Evolutionary conservation across 2,329 filamentous ascomycete genomes (phyloP).

Genomic region (Elsinoe necatrix): DNA sequence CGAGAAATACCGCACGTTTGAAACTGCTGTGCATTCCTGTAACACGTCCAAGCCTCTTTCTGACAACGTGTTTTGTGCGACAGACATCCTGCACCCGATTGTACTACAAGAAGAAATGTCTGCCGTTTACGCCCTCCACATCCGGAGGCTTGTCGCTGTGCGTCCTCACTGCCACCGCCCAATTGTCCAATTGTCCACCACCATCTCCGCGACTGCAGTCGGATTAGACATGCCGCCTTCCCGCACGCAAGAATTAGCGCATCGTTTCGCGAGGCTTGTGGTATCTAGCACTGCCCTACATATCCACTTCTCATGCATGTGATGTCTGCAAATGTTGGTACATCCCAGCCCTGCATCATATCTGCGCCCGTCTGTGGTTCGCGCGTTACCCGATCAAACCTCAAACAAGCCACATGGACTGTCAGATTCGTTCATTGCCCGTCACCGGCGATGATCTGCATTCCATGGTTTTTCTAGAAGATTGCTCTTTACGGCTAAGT

Average conservation of each 20-base stretch:
- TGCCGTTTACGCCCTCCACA: neutral
- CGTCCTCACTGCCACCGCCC: slow-evolving; percentile 9
- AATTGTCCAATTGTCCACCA: neutral
- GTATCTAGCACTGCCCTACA: slow-evolving; percentile 9
- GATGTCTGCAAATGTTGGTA: slow-evolving; percentile 3
- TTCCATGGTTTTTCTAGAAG: slow-evolving; percentile 15
- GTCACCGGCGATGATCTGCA: neutral
- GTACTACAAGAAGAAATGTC: neutral
- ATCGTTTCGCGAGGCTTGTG: slow-evolving; percentile 5
- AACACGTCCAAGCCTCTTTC: neutral
- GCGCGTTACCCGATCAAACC: neutral
- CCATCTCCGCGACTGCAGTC: neutral
- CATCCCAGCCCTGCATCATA: slow-evolving; percentile 9
- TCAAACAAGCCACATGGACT: neutral
- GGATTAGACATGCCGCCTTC: neutral
- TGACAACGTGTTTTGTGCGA: neutral
- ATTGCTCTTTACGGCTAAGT: slow-evolving; percentile 6
- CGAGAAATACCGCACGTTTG: too few relatives aligned
- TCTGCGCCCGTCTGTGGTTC: neutral
- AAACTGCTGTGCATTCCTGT: neutral
- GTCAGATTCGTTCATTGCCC: slow-evolving; percentile 11
- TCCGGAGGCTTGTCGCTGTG: neutral
- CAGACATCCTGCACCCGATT: neutral
- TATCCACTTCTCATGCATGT: slow-evolving; percentile 6
- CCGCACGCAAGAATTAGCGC: neutral